phyloP scores from a whole-genome alignment of 192 early-diverging fungal genomes.

The Dimargaris xerosporica region DNA sequence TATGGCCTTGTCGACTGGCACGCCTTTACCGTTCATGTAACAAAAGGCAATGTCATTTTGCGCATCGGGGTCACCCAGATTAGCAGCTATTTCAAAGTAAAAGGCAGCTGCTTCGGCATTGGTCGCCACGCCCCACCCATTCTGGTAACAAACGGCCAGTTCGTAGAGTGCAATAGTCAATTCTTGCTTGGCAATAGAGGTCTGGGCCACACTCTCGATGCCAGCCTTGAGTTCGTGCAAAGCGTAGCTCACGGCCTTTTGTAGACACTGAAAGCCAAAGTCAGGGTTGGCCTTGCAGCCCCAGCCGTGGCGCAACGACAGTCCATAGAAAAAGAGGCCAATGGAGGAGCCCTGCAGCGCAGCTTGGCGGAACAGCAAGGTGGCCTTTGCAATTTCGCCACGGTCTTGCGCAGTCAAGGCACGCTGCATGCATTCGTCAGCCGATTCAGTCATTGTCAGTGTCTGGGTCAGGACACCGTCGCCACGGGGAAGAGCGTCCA shows the following conservation, averaged over 20 bases:
- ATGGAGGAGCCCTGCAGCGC: conserved; percentile 45
- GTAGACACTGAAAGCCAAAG: conserved; percentile 49
- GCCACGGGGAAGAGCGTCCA: too few relatives aligned
- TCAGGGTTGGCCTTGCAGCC: conserved; percentile 51
- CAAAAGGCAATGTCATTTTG: conserved; percentile 58
- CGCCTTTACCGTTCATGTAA: conserved; percentile 56
- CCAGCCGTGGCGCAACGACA: conserved; percentile 67
- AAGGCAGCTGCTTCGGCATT: conserved; percentile 54
- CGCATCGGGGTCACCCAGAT: conserved; percentile 66
- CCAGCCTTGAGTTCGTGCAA: conserved; percentile 43
- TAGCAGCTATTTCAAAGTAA: conserved; percentile 68
- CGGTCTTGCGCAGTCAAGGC: conserved; percentile 53
- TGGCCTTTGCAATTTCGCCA: conserved; percentile 53
- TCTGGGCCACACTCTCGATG: conserved; percentile 29
- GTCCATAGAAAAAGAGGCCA: conserved; percentile 56
- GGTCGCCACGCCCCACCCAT: conserved; percentile 66
- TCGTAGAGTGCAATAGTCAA: conserved; percentile 65
- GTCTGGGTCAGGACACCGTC: too few relatives aligned
- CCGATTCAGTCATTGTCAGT: background rate
- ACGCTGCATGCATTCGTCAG: conserved; percentile 45
- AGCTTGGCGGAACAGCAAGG: conserved; percentile 49
- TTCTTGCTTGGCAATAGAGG: conserved; percentile 43
- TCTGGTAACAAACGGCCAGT: conserved; percentile 59
- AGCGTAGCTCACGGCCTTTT: conserved; percentile 50
- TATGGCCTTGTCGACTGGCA: conserved; percentile 57